Percentiles rank a stretch among this genome's conserved stretches.
phyloP scores from a whole-genome alignment of 2,329 filamentous ascomycete genomes.

The Leptoxyphium fumago region DNA sequence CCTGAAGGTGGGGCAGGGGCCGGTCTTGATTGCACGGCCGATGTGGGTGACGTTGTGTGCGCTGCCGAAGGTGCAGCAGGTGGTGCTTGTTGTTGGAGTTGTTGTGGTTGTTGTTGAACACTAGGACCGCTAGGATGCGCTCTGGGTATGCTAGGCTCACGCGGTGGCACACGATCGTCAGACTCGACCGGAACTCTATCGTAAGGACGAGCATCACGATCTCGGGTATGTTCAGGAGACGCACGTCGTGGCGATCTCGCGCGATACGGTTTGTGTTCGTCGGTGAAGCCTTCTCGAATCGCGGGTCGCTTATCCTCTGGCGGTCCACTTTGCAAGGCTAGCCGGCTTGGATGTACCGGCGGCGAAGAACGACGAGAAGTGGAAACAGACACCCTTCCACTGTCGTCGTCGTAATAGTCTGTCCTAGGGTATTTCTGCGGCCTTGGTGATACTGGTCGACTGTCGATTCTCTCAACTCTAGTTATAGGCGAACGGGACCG shows the following conservation, averaged over 20 bases:
- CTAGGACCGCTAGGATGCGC: constrained; percentile 17
- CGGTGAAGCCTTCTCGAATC: constrained; percentile 9
- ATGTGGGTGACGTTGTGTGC: too few species aligned
- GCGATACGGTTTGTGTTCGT: constrained; percentile 15
- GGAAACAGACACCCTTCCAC: constrained; percentile 38
- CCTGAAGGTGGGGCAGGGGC: constrained; percentile 10
- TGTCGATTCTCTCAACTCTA: constrained; percentile 34
- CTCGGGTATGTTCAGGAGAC: constrained; percentile 1
- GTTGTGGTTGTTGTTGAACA: constrained; percentile 9
- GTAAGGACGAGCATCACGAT: background rate
- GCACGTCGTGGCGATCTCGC: constrained; percentile 7
- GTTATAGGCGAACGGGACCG: constrained; percentile 41
- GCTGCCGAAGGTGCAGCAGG: constrained; percentile 17
- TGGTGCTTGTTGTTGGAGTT: constrained; percentile 13
- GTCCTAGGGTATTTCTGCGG: constrained; percentile 4
- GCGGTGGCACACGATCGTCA: constrained; percentile 12
- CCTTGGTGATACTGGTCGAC: constrained; percentile 38
- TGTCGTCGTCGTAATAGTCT: constrained; percentile 29
- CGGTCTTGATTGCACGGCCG: too few species aligned
- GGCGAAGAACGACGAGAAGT: constrained; percentile 50
- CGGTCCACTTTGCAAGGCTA: constrained; percentile 22
- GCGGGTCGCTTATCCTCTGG: constrained; percentile 16
- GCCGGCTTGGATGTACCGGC: constrained; percentile 39
- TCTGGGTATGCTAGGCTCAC: constrained; percentile 13
- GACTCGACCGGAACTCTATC: constrained; percentile 10